phyloP scores from a whole-genome alignment of 805 yeast species.

The Hanseniaspora singularis region DNA sequence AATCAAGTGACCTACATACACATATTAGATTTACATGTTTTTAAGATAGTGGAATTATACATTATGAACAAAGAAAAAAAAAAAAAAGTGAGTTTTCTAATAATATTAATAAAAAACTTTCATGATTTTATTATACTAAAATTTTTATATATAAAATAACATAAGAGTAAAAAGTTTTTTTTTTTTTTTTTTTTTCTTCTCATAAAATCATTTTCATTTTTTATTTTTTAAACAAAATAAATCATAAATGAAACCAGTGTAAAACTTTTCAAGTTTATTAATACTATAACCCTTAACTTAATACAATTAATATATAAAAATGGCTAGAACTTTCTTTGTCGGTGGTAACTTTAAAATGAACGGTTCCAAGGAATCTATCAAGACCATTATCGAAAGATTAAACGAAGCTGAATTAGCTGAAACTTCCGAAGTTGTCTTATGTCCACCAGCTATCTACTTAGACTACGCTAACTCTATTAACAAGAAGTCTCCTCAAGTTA shows the following conservation, averaged over 20 bases:
- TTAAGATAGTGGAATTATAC: no score
- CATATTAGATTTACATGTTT: no score
- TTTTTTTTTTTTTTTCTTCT: no score
- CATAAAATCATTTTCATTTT: no score
- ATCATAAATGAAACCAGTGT: not conserved
- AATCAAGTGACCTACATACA: no score
- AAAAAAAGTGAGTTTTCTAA: no score
- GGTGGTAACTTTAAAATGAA: slow-evolving; percentile 99
- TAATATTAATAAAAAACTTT: no score
- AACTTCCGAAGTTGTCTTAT: slow-evolving; percentile 82
- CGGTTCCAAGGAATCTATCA: slow-evolving; percentile 80
- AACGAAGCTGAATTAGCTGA: slow-evolving; percentile 65
- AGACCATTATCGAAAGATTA: slow-evolving; percentile 68
- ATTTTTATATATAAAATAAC: no score
- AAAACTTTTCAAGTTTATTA: not conserved
- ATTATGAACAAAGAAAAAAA: no score
- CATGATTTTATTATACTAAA: no score
- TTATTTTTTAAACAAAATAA: not conserved
- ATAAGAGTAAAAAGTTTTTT: no score
- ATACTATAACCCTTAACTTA: not conserved
- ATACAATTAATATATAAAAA: slow-evolving; percentile 21
- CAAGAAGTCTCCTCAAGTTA: slow-evolving; percentile 55
- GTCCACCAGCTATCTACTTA: slow-evolving; percentile 93
- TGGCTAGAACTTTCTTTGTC: slow-evolving; percentile 88
- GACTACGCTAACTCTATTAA: slow-evolving; percentile 57